Base-by-base conservation (phyloP, 2,329 filamentous ascomycete genomes). In the Fusarium sp. region DNA sequence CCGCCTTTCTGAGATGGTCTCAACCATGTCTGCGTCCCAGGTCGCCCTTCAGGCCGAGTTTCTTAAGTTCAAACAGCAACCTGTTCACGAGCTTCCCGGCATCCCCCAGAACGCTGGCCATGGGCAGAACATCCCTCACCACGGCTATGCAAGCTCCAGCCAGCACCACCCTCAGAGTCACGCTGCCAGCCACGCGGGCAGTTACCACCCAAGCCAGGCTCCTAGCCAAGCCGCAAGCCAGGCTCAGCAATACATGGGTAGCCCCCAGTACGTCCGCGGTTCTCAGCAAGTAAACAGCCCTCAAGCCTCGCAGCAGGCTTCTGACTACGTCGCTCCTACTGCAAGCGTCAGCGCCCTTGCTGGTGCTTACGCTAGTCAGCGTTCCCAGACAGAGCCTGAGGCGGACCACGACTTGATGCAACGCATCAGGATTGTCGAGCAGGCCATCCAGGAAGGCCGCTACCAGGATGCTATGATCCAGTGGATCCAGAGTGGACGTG, bases 1-100 rank as follows among this genome's bases (percentile, higher is more conserved):
- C 32, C 86, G 87, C 24, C 83, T 94, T 58, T 87, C 89, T 4
- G 87, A 90, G 65, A 92, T 89, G 44, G 84, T 95, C 24, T 87
- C 88, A 39, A 86, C 86, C 14, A 89, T 95, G 89, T 89, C 89
- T 7, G 80, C 87, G 7, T 85, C 86, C 2, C 92, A 94, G 78
- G 80, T 86, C 6, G 86, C 91, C 56, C 88, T 93, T 68, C 91
- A 94, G 76, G 85, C 85, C 41, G 86, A 87, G 68, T 83, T 90
- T 56, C 78, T 89, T 51, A 88, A 87, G 76, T 80, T 88, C 67
- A 85, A 87, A 69, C 81, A 84, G 46, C 82, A 85, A 66, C 75
- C 82, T 19, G 79, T 80, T 4, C 81, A 80, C 48, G 82, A 86
- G 57, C 79, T 80, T n/a, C 75, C 78, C 6, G 76, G 74, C 9